These are phyloP conservation scores for Phytophthora rubi DNA, from an alignment of 352 stramenopile species.

Conservation along the genomic window DNA sequence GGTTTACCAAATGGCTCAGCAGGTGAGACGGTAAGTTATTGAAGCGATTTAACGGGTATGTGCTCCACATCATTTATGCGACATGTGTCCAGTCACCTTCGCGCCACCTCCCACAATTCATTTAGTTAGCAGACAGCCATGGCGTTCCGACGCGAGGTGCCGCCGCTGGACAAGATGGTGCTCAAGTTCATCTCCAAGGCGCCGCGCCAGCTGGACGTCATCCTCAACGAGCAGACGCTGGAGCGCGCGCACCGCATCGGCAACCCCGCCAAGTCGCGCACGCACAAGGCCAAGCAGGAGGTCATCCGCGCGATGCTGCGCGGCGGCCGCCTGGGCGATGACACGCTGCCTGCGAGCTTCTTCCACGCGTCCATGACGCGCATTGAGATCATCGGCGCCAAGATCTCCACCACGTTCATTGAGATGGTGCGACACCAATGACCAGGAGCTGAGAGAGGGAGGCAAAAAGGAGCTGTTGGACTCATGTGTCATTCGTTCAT, in stretches of 20 bases:
- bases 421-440: constrained; percentile 55
- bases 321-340: constrained; percentile 77
- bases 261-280: constrained; percentile 78
- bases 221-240: constrained; percentile 78
- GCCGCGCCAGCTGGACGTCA: constrained; percentile 57
- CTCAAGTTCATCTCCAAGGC: constrained; percentile 92
- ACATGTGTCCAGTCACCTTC: constrained; percentile 7
- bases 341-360: constrained; percentile 83
- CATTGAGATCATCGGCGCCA: constrained; percentile 85
- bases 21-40: constrained; percentile 12
- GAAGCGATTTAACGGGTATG: background rate
- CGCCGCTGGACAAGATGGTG: constrained; percentile 83
- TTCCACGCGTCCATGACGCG: constrained; percentile 89
- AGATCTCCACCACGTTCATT: constrained; percentile 83
- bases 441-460: background rate
- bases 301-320: constrained; percentile 79
- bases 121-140: constrained; percentile 40
- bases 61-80: constrained; percentile 7
- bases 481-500: background rate
- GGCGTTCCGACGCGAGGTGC: constrained; percentile 88
- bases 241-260: constrained; percentile 73
- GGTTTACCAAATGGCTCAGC: constrained; percentile 24
- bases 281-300: constrained; percentile 89
- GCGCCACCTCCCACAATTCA: constrained; percentile 1
- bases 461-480: background rate